Conservation (phyloP, 2,329 filamentous ascomycete genomes). For the Aspergillus fumigatus region DNA sequence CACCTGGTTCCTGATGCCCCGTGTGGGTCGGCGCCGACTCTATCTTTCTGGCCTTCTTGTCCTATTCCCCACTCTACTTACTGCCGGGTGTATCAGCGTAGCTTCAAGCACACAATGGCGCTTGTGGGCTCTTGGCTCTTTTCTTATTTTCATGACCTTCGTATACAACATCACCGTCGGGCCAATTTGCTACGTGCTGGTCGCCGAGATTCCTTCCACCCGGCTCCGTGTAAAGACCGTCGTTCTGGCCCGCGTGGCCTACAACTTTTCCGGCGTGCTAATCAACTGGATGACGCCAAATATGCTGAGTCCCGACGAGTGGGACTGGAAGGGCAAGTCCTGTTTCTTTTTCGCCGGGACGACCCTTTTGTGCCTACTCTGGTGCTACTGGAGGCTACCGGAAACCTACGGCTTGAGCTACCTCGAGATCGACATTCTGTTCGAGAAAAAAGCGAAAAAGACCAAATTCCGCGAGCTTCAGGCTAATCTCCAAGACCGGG, state of each 20-base stretch:
- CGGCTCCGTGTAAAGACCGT: conserved; percentile 53
- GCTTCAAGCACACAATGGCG: conserved; percentile 19
- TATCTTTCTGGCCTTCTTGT: conserved; percentile 28
- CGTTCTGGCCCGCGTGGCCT: conserved; percentile 47
- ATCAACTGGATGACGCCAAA: conserved; percentile 61
- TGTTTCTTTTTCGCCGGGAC: conserved; percentile 79
- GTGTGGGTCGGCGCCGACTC: conserved; percentile 37
- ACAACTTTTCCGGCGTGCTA: conserved; percentile 56
- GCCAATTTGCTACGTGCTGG: conserved; percentile 50
- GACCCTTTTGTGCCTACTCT: conserved; percentile 69
- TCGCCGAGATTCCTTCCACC: conserved; percentile 52
- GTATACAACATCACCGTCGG: conserved; percentile 53
- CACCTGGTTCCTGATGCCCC: conserved; percentile 44
- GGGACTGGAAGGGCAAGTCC: conserved; percentile 77
- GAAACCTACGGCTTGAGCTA: conserved; percentile 73
- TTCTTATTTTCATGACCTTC: conserved; percentile 51
- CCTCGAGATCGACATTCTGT: conserved; percentile 75
- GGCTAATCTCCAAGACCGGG: not conserved
- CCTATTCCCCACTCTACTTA: conserved; percentile 19
- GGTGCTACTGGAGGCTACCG: conserved; percentile 70
- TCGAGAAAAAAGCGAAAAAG: conserved; percentile 53
- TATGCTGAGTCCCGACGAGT: conserved; percentile 78
- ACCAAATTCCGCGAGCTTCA: not conserved
- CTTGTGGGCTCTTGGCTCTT: conserved; percentile 40
- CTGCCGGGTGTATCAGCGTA: conserved; percentile 1